Evolutionary conservation across 1,284 basidiomycete species (phyloP), one percentile per base, ranked within the genome.

Genomic region (Vanrija humicola): DNA sequence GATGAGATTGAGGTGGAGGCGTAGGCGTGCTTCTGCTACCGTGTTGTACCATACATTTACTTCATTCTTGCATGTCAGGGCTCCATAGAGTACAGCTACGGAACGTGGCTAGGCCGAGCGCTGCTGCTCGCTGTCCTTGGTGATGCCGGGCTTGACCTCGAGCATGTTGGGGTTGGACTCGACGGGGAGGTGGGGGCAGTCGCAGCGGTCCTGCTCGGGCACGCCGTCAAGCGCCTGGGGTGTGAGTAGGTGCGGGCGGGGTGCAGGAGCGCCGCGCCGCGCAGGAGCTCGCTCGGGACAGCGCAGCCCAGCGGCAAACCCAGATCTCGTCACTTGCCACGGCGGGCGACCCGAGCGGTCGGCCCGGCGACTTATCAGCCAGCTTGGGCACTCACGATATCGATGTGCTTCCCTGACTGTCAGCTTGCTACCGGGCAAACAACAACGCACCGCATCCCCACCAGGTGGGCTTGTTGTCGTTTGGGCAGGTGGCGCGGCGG

Each of bases 401-500:
- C 73, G 49, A 76, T 73, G 52, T 76, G 74, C n/a, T 59, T 55
- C 21, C 74, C 73, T 76, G 54, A 3, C 29, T 19, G 48, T 58
- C 48, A 58, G 47, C 52, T 19, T 23, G 15, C 18, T 43, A 28
- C 18, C n/a, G 25, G 8, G 21, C 5, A 23, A 23, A 12, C 16
- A 25, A 7, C 14, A 9, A 70, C 73, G 63, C 54, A 76, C 73
- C 75, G 43, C 75, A 76, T 52, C 75, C 75, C 73, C 73, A 76
- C 75, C 75, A 76, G 45, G 73, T 74, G 38, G 72, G 73, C 62
- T 72, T 72, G 26, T 68, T 70, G 52, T 75, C 73, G 56, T 76
- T 76, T 5, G 75, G 73, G 64, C 75, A 76, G 28, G 57, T 55
- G 5, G 73, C 69, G 49, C 62, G 64, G 55, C 69, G 71, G 66